A percentile compares a stretch with the other conserved stretches of the same genome.
Conservation (phyloP, 495 filamentous ascomycete species). For the Usnea hakonensis region DNA sequence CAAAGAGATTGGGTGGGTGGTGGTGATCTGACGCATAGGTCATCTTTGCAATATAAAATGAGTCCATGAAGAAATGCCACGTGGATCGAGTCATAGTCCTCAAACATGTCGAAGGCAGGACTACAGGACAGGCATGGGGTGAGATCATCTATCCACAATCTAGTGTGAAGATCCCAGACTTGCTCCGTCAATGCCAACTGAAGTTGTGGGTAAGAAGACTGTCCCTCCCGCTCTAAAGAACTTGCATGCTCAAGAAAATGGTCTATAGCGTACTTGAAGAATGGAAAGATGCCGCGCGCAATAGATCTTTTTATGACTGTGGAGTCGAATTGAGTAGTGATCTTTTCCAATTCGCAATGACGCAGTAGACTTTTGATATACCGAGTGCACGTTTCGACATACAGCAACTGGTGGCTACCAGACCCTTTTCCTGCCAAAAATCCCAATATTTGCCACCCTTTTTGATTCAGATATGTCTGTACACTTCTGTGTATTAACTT, state of each 20-base stretch:
- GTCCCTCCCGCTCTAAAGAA: background rate
- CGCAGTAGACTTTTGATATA: background rate
- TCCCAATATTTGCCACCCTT: background rate
- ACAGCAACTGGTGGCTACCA: background rate
- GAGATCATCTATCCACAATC: too few relatives aligned
- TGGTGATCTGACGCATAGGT: background rate
- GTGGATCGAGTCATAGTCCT: background rate
- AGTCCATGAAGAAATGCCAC: background rate
- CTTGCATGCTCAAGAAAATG: background rate
- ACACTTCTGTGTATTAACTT: constrained; percentile 1
- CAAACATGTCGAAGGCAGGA: too few relatives aligned
- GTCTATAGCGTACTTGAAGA: background rate
- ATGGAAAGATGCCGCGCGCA: background rate
- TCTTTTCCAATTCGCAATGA: background rate
- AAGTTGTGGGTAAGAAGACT: background rate
- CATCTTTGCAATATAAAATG: background rate
- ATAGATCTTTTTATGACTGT: too few relatives aligned
- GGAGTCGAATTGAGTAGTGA: too few relatives aligned
- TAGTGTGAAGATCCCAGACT: background rate
- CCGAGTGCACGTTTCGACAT: background rate
- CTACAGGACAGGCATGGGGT: background rate
- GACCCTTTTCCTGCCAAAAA: background rate
- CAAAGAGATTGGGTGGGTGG: background rate
- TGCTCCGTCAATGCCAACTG: background rate
- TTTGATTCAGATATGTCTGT: background rate